Base-by-base conservation (phyloP, 2,329 filamentous ascomycete species). In the Chaetomiaceae sp. region DNA sequence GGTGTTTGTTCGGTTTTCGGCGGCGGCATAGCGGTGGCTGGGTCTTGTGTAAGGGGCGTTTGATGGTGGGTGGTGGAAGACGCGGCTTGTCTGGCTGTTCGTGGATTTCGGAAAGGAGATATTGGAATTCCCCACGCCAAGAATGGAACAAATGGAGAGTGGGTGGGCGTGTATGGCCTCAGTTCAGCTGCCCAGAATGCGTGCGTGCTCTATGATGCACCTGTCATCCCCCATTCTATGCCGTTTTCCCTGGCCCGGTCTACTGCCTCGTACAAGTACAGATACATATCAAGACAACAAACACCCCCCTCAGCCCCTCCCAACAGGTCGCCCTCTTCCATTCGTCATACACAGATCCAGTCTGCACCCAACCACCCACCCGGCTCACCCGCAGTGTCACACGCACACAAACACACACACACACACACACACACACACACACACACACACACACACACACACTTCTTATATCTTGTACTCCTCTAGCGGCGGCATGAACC, bases 401-500 rank as follows among this genome's bases (percentile, higher is more conserved):
- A n/a, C n/a, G n/a, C n/a, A n/a, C n/a, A n/a, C n/a, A n/a, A n/a
- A n/a, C n/a, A n/a, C n/a, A n/a, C n/a, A n/a, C n/a, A n/a, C n/a
- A n/a, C n/a, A n/a, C n/a, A n/a, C n/a, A n/a, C n/a, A n/a, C n/a
- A n/a, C n/a, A n/a, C n/a, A n/a, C n/a, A n/a, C n/a, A n/a, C n/a
- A n/a, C n/a, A n/a, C n/a, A n/a, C n/a, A n/a, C n/a, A n/a, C n/a
- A n/a, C n/a, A n/a, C n/a, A n/a, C n/a, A n/a, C n/a, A n/a, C n/a
- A n/a, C n/a, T n/a, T 15, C n/a, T 40, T 19, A 39, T 18, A 38
- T 27, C 42, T 49, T 43, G 15, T 48, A 44, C 38, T 54, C 47
- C 20, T 48, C 49, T 35, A 48, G 19, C 24, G 32, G 4, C 18
- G 52, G 50, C 46, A 48, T 53, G 44, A 49, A 52, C 15, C 45